These are phyloP conservation scores for Trebouxia gelatinosa DNA, from an alignment of 163 green algal genomes.

Conservation along the genomic window DNA sequence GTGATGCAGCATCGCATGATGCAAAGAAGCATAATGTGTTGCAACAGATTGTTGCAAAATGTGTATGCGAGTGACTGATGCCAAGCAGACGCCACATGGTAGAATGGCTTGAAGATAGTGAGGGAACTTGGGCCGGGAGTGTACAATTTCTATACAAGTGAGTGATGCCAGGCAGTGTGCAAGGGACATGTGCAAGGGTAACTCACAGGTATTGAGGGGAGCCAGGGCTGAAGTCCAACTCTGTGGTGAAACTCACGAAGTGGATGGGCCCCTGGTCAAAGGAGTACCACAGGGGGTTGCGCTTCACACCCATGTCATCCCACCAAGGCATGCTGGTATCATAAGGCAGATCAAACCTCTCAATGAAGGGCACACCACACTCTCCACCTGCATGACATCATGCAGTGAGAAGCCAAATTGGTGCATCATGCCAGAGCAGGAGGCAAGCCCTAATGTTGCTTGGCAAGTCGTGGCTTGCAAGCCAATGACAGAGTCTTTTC, in stretches of 20 bases:
- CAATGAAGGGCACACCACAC: constrained; percentile 25
- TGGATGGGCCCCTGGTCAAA: constrained; percentile 75
- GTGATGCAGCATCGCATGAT: too few species aligned
- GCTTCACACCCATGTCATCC: background rate
- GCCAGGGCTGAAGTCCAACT: constrained; percentile 58
- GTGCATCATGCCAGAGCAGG: too few species aligned
- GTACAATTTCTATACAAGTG: too few species aligned
- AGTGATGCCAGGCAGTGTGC: background rate
- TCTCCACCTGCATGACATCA: constrained; percentile 38
- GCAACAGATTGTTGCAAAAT: background rate
- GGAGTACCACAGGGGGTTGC: constrained; percentile 59
- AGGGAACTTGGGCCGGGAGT: too few species aligned
- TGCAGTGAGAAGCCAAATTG: too few species aligned
- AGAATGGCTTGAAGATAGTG: too few species aligned
- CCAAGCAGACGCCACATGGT: background rate
- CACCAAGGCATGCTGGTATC: background rate
- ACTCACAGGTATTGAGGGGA: constrained; percentile 43
- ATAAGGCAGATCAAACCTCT: constrained; percentile 27
- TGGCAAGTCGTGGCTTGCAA: too few species aligned
- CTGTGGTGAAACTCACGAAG: constrained; percentile 68
- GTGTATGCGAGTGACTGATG: background rate
- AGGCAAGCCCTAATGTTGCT: too few species aligned
- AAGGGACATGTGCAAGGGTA: background rate
- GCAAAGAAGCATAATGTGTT: background rate
- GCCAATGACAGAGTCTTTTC: too few species aligned